A percentile compares a stretch with the other conserved stretches of the same genome.
These are phyloP conservation scores for Hibiscus trionum DNA, from an alignment of 345 rosid genomes.

Conservation along the genomic window DNA sequence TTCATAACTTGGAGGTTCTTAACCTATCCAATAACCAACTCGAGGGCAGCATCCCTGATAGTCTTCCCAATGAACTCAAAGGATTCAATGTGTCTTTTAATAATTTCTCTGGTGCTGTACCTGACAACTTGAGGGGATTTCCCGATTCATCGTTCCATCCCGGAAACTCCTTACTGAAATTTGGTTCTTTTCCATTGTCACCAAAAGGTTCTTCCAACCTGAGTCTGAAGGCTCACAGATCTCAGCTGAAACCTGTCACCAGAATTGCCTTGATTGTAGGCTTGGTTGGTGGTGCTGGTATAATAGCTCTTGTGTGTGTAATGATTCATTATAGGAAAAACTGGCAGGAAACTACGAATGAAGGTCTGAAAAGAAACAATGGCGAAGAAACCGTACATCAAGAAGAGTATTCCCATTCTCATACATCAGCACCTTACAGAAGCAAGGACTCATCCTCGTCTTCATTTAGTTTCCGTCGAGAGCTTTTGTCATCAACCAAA, in stretches of 20 bases:
- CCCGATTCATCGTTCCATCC: conserved; percentile 85
- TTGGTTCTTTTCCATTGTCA: conserved; percentile 33
- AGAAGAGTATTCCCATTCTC: conserved; percentile 34
- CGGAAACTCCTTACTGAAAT: conserved; percentile 55
- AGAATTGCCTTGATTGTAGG: conserved; percentile 53
- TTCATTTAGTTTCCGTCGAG: conserved; percentile 34
- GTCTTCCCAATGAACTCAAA: conserved; percentile 51
- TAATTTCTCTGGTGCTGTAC: conserved; percentile 72
- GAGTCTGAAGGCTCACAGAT: conserved; percentile 19
- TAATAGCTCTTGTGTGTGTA: conserved; percentile 38
- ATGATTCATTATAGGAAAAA: conserved; percentile 28
- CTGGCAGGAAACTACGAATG: conserved; percentile 22
- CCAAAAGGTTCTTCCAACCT: conserved; percentile 31
- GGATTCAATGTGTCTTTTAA: conserved; percentile 58
- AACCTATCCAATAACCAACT: conserved; percentile 62
- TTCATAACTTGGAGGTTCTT: conserved; percentile 45
- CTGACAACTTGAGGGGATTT: conserved; percentile 53
- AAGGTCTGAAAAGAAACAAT: conserved; percentile 23
- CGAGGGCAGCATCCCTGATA: conserved; percentile 59
- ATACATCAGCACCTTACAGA: conserved; percentile 30
- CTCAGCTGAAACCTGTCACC: conserved; percentile 34
- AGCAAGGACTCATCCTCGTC: conserved; percentile 34
- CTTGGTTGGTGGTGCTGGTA: conserved; percentile 38
- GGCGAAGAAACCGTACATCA: conserved; percentile 22
- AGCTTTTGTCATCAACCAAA: conserved; percentile 22